Percentiles rank a stretch among this genome's conserved stretches.
These are phyloP conservation scores for Scortechinia acanthostroma DNA, from an alignment of 2,329 filamentous ascomycete genomes.

Conservation along the genomic window DNA sequence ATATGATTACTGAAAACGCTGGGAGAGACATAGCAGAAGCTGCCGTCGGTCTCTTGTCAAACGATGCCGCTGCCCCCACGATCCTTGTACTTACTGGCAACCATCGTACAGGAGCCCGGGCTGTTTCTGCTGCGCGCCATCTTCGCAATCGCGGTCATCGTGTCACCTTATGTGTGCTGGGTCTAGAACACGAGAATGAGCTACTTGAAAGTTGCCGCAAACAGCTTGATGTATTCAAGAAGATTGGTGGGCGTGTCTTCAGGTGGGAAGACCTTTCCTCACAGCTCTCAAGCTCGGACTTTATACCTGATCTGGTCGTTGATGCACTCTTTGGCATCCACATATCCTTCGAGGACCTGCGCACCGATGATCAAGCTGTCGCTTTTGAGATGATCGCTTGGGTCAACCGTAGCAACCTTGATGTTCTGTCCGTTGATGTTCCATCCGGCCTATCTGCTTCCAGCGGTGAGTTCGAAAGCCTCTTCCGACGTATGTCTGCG, in stretches of 20 bases:
- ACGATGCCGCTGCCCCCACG: constrained; percentile 38
- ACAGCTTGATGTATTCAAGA: constrained; percentile 49
- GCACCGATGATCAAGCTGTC: constrained; percentile 42
- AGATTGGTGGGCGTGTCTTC: constrained; percentile 44
- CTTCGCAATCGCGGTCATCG: constrained; percentile 46
- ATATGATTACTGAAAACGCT: constrained; percentile 54
- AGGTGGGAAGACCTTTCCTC: constrained; percentile 46
- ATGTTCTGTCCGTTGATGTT: constrained; percentile 50
- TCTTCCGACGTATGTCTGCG: background rate
- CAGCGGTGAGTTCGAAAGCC: constrained; percentile 31
- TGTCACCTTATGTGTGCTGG: constrained; percentile 49
- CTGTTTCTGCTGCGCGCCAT: constrained; percentile 52
- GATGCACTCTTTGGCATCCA: constrained; percentile 55
- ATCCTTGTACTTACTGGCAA: constrained; percentile 56
- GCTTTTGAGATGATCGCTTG: constrained; percentile 54
- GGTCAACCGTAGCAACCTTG: constrained; percentile 48
- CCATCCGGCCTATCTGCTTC: constrained; percentile 49
- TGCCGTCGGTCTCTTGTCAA: constrained; percentile 38
- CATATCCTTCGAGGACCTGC: constrained; percentile 48
- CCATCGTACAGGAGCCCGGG: constrained; percentile 49
- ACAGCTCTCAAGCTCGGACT: constrained; percentile 25
- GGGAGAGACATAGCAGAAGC: constrained; percentile 49
- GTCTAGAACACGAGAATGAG: constrained; percentile 44
- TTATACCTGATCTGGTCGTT: constrained; percentile 49
- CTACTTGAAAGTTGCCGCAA: constrained; percentile 45